Evolutionary conservation across 805 yeast genomes (phyloP), one percentile per base, ranked within the genome.

Genomic region (Ogataea pilisensis): DNA sequence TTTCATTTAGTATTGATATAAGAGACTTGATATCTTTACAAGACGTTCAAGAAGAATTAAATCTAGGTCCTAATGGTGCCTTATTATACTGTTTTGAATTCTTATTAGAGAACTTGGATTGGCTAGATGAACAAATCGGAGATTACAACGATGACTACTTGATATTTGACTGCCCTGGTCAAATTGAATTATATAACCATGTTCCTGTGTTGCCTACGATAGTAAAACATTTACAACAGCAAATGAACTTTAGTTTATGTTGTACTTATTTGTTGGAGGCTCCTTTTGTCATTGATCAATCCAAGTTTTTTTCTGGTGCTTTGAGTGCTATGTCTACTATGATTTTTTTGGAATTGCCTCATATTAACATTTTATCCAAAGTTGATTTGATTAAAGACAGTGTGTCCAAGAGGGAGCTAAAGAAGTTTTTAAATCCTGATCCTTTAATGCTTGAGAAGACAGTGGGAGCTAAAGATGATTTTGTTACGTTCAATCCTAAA

Each of bases 71-170:
- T 8, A 91, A 91, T 51, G 99, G 99, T 36, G 97, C 95, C 0
- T 66, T 93, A 36, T 70, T 93, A 25, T 93, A 90, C 62, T 93
- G 98, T 58, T 91, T 93, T 60, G 98, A 93, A 65, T 87, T 90
- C 57, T 69, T 93, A 26, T 62, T 93, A 57, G 79, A 90, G 33
- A 93, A 93, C 57, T 60, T 93, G 45, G 99, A 93, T 66, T 93
- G 99, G 99, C 66, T 93, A 25, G 99, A 91, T 53, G 97, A 91
- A 53, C 96, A 91, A 58, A 84, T 93, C 43, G 99, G 99, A 14
- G 98, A 93, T 48, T 93, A 72, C 58, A 90, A 85, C 53, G 98
- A 93, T 57, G 99, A 93, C 55, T 91, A 87, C 55, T 69, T 91
- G 50, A 88, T 91, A 22, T 89, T 91, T 61, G 98, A 91, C 60